Evolutionary conservation across 345 rosid genomes (phyloP), one percentile per base, ranked within the genome.

Genomic region (Microcos paniculata): DNA sequence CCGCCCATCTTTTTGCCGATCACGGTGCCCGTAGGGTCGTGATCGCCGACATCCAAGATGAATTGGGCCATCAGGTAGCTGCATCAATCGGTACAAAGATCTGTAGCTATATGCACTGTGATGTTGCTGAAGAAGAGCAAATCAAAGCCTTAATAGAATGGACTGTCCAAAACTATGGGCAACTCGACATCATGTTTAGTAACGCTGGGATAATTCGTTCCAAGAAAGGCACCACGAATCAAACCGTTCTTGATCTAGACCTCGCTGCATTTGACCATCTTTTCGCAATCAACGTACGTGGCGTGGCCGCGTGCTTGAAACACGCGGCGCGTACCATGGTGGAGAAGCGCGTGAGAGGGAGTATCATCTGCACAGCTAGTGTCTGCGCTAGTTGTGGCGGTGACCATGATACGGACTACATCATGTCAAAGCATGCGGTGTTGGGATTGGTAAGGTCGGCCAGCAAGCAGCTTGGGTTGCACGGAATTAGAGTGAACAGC

Each of bases 361-460:
- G 45, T 24, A 62, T 62, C 43, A 18, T 62, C 6, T 62, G 45
- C 43, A 30, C 23, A 1, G 42, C 66, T 19, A 62, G 67, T 3
- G 67, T 62, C 43, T 62, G 51, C n/a, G 62, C 49, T 33, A 26
- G 75, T 63, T 6, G 9, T 24, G 75, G 51, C 2, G 48, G 74
- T 26, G 63, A 23, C 4, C 5, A 35, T 7, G 40, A 14, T 31
- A 71, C 49, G 13, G 74, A 71, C 24, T 71, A 71, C 19, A 2
- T 0, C 30, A 55, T 71, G 75, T 71, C 75, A 46, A 71, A 71
- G 64, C 51, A 71, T 16, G 75, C 75, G 49, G 75, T 71, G 62
- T 1, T 71, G 1, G 64, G 75, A 2, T 56, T 71, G 63, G 51
- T 71, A 10, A 31, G 63, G 26, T 53, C 75, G 15, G 75, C 75